Conservation (phyloP, 257 asterid genomes). For the Lycium barbarum region DNA sequence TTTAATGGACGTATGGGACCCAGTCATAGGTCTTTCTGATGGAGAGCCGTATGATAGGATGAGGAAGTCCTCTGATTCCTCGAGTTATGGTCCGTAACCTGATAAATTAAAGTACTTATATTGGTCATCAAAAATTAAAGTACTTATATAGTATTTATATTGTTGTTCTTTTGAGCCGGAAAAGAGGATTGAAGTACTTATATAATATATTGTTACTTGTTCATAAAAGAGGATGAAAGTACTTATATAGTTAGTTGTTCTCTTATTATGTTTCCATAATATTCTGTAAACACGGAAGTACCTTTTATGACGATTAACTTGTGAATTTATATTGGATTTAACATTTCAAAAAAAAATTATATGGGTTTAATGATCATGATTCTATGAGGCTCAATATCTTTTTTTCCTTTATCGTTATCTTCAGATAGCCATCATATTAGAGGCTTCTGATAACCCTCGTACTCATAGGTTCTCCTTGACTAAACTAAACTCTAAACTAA, state of each 20-base stretch:
- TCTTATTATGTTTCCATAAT: conserved; percentile 22
- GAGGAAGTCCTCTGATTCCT: conserved; percentile 21
- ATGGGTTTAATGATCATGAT: background rate
- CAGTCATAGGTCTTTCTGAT: conserved; percentile 5
- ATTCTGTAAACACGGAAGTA: conserved; percentile 2
- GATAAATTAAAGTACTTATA: background rate
- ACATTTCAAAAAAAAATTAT: background rate
- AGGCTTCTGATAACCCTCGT: conserved; percentile 7
- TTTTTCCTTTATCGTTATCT: background rate
- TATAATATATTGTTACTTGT: background rate
- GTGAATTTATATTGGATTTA: background rate
- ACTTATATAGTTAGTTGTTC: conserved; percentile 12
- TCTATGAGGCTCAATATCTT: background rate
- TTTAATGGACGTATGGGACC: background rate
- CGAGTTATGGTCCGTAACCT: background rate
- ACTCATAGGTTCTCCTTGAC: background rate
- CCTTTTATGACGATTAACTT: background rate
- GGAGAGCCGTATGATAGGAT: conserved; percentile 19
- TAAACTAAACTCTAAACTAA: conserved; percentile 3
- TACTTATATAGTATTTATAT: background rate
- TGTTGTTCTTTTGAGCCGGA: background rate
- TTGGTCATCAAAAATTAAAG: too few species aligned
- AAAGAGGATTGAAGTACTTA: conserved; percentile 13
- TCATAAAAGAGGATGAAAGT: background rate
- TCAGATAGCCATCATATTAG: background rate